Evolutionary conservation across 192 early-diverging fungal genomes (phyloP), one percentile per base, ranked within the genome.

Genomic region (Backusella liffmaniae): DNA sequence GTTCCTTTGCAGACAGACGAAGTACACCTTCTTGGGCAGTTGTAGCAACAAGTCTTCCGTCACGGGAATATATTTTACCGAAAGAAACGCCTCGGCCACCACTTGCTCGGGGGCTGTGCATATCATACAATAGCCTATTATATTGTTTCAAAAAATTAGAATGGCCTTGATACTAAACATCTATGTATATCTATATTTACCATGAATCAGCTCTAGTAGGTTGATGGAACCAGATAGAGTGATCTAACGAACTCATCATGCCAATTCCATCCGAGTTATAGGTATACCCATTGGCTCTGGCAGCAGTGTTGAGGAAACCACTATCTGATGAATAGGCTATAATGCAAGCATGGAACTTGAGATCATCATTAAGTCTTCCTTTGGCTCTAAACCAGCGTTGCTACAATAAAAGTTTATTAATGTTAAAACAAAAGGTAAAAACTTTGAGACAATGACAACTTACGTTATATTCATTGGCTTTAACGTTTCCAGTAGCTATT

Each of bases 11-110:
- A 15, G 76, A 56, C 29, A 83, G 72, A 30, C 93, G 84, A 15
- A 93, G 76, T 37, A 96, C 88, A 34, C 96, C 95, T 74, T 98
- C 95, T 80, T 98, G 96, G 0, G 94, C 92, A 1, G 89, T 89
- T 0, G 95, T 92, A 9, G 93, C 91, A 16, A 95, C 92, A 18
- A 96, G 81, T 29, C 83, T 84, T 6, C 96, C 96, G 46, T 95
- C 91, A 1, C 86, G 82, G 34, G 76, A 89, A 77, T 89, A 98
- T 32, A 98, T 90, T 13, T 93, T 81, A 26, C 95, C 96, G 53
- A 92, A 86, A 7, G 85, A 86, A 49, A 98, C 75, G 16, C 93
- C 95, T 29, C 96, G 90, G 13, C 93, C 94, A 53, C 81, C 84
- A 23, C 80, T 83, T 0, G 89, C 84, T 4, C 92, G 83, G 13